A percentile compares a stretch with the other conserved stretches of the same genome.
Conservation (phyloP, 1,139 yeast species). For the Debaryomyces sp. region DNA sequence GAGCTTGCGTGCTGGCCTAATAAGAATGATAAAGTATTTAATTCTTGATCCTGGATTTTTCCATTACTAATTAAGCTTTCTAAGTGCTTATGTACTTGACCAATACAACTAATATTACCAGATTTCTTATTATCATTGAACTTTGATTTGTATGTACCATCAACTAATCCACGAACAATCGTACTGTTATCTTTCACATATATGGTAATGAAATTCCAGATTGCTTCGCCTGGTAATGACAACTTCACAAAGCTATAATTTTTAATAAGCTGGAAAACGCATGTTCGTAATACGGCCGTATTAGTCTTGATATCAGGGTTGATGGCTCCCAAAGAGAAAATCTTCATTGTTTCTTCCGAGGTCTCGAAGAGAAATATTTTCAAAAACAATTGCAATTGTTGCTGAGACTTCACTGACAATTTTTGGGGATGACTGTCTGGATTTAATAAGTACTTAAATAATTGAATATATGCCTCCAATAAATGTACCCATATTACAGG, state of each 20-base stretch:
- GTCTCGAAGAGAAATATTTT: constrained; percentile 62
- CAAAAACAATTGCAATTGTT: constrained; percentile 58
- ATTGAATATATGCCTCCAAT: constrained; percentile 59
- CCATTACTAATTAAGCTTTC: constrained; percentile 46
- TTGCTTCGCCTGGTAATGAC: constrained; percentile 56
- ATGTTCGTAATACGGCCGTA: constrained; percentile 47
- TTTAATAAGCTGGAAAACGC: constrained; percentile 56
- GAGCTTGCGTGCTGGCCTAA: constrained; percentile 39
- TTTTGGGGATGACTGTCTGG: constrained; percentile 27
- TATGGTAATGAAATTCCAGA: constrained; percentile 64
- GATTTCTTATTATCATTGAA: constrained; percentile 53
- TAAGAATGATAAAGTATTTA: constrained; percentile 44
- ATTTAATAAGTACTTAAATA: constrained; percentile 49
- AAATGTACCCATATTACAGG: constrained; percentile 82
- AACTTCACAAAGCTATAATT: constrained; percentile 56
- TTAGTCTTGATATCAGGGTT: constrained; percentile 67
- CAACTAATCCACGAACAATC: constrained; percentile 54
- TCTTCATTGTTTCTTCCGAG: constrained; percentile 57
- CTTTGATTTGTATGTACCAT: constrained; percentile 53
- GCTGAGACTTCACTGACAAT: constrained; percentile 55
- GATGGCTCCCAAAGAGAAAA: constrained; percentile 68
- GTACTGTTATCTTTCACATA: constrained; percentile 51
- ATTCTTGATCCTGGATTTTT: constrained; percentile 45
- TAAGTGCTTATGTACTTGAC: constrained; percentile 47
- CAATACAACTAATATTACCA: constrained; percentile 51